Conservation (phyloP, 75 land plant species). For the Chamaecyparis obtusa region DNA sequence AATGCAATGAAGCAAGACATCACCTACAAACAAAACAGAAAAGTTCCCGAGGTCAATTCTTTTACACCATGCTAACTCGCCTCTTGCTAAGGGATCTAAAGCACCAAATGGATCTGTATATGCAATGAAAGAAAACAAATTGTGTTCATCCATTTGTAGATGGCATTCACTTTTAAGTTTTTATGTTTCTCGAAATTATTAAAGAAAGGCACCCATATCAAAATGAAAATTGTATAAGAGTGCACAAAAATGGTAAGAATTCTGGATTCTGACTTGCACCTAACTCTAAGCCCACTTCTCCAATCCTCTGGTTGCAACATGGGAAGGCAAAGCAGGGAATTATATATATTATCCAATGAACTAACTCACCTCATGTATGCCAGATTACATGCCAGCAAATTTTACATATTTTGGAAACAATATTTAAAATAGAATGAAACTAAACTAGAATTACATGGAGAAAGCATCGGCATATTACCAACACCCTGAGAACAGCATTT, state of each 20-base stretch:
- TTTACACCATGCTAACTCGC: background rate
- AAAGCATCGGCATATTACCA: background rate
- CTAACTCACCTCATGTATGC: background rate
- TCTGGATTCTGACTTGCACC: background rate
- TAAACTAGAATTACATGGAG: background rate
- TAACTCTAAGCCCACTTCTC: background rate
- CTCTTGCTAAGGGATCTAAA: background rate
- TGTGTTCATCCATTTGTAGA: background rate
- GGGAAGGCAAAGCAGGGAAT: too few species aligned
- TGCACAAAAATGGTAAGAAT: background rate
- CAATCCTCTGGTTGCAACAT: slow-evolving; percentile 2
- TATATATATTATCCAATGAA: background rate
- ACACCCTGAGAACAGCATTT: background rate
- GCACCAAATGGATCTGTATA: background rate
- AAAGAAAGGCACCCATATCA: background rate
- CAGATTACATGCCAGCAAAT: background rate
- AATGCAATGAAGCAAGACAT: slow-evolving; percentile 50
- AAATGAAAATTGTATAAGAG: background rate
- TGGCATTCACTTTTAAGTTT: background rate
- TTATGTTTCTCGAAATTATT: background rate
- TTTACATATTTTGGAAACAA: background rate
- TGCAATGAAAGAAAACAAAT: background rate
- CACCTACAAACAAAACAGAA: slow-evolving; percentile 29
- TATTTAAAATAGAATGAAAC: background rate
- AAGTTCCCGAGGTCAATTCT: slow-evolving; percentile 4